A percentile compares a stretch with the other conserved stretches of the same genome.
Evolutionary conservation across 129 eudicot genomes (phyloP).

Genomic region (Pseudognaphalium luteoalbum): DNA sequence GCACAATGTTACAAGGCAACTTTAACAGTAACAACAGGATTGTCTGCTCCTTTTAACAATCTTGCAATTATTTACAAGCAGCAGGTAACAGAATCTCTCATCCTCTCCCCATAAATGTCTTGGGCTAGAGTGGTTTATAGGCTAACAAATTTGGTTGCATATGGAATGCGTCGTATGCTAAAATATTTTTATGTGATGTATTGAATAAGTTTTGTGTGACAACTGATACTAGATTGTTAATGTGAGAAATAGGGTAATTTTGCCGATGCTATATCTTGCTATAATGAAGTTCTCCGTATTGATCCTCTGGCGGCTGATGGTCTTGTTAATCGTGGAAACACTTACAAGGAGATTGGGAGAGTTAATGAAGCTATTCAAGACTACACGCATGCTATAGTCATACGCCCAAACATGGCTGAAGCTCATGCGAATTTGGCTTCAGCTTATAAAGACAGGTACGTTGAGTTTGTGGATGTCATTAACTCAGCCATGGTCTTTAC

Average conservation of each 20-base stretch:
- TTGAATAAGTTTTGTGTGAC: not conserved
- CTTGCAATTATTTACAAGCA: slow-evolving; percentile 93
- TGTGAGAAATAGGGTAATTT: slow-evolving; percentile 71
- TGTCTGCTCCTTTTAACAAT: slow-evolving; percentile 94
- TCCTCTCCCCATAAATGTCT: not conserved
- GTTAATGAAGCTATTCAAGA: slow-evolving; percentile 97
- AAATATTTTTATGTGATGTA: not conserved
- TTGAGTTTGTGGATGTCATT: not conserved
- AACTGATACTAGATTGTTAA: not conserved
- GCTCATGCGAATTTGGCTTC: slow-evolving; percentile 98
- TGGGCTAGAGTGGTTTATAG: not conserved
- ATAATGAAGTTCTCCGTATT: slow-evolving; percentile 82
- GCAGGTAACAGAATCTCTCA: slow-evolving; percentile 52
- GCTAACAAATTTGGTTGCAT: not conserved
- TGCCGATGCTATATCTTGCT: slow-evolving; percentile 90
- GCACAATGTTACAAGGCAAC: slow-evolving; percentile 90
- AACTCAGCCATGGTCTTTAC: not conserved
- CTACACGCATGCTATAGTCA: slow-evolving; percentile 70
- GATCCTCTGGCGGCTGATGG: slow-evolving; percentile 97
- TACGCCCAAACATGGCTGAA: slow-evolving; percentile 90
- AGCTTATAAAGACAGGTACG: slow-evolving; percentile 93
- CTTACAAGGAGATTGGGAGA: slow-evolving; percentile 89
- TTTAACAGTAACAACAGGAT: slow-evolving; percentile 80
- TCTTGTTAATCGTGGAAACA: slow-evolving; percentile 89
- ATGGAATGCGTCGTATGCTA: not conserved